Evolutionary conservation across 371 early-diverging fungal genomes (phyloP).

Genomic region (Batrachochytrium dendrobatidis): DNA sequence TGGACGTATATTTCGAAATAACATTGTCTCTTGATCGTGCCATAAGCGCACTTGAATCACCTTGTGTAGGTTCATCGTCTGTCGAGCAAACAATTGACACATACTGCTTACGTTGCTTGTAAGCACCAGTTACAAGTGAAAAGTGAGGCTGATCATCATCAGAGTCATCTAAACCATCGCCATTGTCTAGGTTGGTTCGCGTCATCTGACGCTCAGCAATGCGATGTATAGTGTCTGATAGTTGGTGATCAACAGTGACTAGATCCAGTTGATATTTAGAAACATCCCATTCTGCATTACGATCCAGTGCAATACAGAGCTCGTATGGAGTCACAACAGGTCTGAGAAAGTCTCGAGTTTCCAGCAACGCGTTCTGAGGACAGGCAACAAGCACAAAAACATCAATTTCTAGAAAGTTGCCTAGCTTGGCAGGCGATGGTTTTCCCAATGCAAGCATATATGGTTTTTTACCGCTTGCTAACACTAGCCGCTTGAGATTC

Average conservation of each 20-base stretch:
- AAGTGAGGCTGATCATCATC: constrained; percentile 75
- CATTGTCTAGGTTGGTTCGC: constrained; percentile 40
- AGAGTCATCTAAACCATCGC: constrained; percentile 23
- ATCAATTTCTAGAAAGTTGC: constrained; percentile 91
- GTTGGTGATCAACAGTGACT: not conserved
- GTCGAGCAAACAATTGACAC: not conserved
- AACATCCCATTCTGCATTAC: not conserved
- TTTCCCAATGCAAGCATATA: constrained; percentile 93
- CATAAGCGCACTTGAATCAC: constrained; percentile 25
- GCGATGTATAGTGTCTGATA: not conserved
- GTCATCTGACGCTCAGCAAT: not conserved
- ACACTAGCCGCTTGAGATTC: constrained; percentile 66
- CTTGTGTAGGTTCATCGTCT: not conserved
- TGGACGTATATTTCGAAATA: constrained; percentile 49
- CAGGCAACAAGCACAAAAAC: constrained; percentile 88
- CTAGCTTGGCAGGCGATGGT: constrained; percentile 89
- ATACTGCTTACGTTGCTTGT: constrained; percentile 30
- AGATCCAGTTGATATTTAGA: constrained; percentile 26
- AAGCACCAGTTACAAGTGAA: constrained; percentile 79
- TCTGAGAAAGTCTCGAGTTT: constrained; percentile 82
- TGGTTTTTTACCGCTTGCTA: constrained; percentile 68
- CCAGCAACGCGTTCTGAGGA: constrained; percentile 87
- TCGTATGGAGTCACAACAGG: constrained; percentile 93
- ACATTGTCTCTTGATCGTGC: constrained; percentile 50
- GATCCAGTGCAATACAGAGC: constrained; percentile 60